These are phyloP conservation scores for Abortiporus biennis DNA, from an alignment of 1,284 basidiomycete species.

Conservation along the genomic window DNA sequence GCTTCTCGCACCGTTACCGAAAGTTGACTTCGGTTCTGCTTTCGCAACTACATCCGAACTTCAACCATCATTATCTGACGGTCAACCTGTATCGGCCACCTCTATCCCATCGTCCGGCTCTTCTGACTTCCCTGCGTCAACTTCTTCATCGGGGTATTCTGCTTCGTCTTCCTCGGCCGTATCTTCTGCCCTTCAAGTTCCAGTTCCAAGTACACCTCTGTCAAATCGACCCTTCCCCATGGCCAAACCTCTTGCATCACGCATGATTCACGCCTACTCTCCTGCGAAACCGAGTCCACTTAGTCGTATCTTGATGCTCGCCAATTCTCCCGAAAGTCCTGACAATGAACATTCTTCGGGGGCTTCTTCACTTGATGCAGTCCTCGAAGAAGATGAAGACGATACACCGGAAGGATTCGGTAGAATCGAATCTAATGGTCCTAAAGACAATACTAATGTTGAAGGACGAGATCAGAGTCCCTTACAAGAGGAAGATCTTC, in stretches of 20 bases:
- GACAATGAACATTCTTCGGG: conserved; percentile 14
- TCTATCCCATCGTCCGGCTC: conserved; percentile 5
- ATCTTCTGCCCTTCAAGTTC: conserved; percentile 7
- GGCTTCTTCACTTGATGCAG: conserved; percentile 21
- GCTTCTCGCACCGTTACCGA: conserved; percentile 14
- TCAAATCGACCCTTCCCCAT: conserved; percentile 48
- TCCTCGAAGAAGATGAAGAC: conserved; percentile 31
- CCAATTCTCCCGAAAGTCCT: conserved; percentile 50
- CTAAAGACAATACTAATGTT: too few relatives aligned
- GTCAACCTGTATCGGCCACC: too few relatives aligned
- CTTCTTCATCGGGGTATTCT: conserved; percentile 6
- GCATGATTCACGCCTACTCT: conserved; percentile 74
- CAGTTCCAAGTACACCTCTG: conserved; percentile 20
- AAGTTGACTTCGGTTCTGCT: conserved; percentile 14
- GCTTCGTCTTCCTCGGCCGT: not conserved
- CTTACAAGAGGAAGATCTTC: too few relatives aligned
- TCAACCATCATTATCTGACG: too few relatives aligned
- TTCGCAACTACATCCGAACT: conserved; percentile 4
- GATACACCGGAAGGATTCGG: conserved; percentile 21
- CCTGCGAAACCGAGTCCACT: conserved; percentile 71
- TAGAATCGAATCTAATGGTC: too few relatives aligned
- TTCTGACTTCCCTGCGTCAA: conserved; percentile 5
- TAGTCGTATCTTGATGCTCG: conserved; percentile 66
- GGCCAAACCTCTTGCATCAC: conserved; percentile 59
- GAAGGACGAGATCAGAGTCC: too few relatives aligned